These are phyloP conservation scores for Podila clonocystis DNA, from an alignment of 192 early-diverging fungal genomes.

Conservation along the genomic window DNA sequence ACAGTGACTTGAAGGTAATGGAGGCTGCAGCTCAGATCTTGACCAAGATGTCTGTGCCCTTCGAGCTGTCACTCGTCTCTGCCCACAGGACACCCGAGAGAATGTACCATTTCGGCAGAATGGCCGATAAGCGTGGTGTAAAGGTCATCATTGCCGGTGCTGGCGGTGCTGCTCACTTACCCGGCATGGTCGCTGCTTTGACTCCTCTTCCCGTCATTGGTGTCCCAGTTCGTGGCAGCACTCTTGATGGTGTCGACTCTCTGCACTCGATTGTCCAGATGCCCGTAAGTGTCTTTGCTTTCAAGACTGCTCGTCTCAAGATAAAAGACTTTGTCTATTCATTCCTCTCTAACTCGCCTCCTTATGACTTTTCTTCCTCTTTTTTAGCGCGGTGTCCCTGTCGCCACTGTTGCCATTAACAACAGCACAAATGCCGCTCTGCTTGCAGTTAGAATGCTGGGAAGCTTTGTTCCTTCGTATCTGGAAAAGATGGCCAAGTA, in stretches of 20 bases:
- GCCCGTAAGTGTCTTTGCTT: slow-evolving; percentile 75
- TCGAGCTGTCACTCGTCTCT: slow-evolving; percentile 97
- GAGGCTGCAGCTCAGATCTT: slow-evolving; percentile 91
- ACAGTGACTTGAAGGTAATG: slow-evolving; percentile 97
- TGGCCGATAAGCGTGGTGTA: slow-evolving; percentile 88
- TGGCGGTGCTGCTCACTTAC: slow-evolving; percentile 98
- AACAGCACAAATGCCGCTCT: slow-evolving; percentile 97
- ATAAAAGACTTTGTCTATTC: background rate
- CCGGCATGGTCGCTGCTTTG: slow-evolving; percentile 98
- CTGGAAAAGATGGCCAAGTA: slow-evolving; percentile 83
- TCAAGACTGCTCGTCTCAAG: background rate
- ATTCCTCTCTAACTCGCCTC: background rate
- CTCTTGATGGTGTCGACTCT: slow-evolving; percentile 96
- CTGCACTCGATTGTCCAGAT: slow-evolving; percentile 99
- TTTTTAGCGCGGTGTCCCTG: slow-evolving; percentile 93
- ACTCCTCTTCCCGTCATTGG: slow-evolving; percentile 98
- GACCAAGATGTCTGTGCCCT: slow-evolving; percentile 89
- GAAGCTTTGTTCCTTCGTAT: slow-evolving; percentile 79
- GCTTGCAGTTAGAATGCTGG: slow-evolving; percentile 92
- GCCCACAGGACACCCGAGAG: slow-evolving; percentile 96
- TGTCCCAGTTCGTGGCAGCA: slow-evolving; percentile 93
- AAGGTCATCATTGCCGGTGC: slow-evolving; percentile 99
- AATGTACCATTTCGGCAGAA: slow-evolving; percentile 92
- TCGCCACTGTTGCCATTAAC: slow-evolving; percentile 99
- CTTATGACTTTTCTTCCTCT: background rate